These are phyloP conservation scores for Fusarium dimerum DNA, from an alignment of 2,329 filamentous ascomycete genomes.

Conservation along the genomic window DNA sequence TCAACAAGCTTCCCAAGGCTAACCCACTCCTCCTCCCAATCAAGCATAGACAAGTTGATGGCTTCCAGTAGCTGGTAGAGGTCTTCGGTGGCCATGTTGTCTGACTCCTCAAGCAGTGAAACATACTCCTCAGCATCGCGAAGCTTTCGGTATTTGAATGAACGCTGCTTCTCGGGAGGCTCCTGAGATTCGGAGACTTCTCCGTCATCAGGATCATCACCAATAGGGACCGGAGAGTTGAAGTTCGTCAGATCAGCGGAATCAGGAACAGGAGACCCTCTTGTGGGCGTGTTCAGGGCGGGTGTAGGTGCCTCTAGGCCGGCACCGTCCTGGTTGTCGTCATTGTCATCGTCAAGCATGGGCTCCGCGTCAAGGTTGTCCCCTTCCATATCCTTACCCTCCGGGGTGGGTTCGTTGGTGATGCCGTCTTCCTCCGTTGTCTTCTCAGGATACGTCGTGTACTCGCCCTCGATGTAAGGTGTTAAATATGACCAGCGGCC, in stretches of 20 bases:
- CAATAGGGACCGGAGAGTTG: constrained; percentile 40
- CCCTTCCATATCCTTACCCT: constrained; percentile 34
- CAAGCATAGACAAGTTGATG: constrained; percentile 46
- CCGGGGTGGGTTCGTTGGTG: constrained; percentile 33
- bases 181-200: constrained; percentile 40
- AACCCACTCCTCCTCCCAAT: constrained; percentile 58
- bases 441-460: constrained; percentile 41
- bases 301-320: constrained; percentile 37
- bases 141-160: constrained; percentile 51
- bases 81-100: constrained; percentile 49
- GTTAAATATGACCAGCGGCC: constrained; percentile 42
- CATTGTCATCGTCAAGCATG: constrained; percentile 34
- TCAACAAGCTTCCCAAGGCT: constrained; percentile 52
- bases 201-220: constrained; percentile 39
- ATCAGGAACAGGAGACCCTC: constrained; percentile 43
- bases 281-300: constrained; percentile 40
- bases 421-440: constrained; percentile 35
- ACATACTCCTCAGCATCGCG: constrained; percentile 52
- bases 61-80: constrained; percentile 47
- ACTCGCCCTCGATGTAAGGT: constrained; percentile 43
- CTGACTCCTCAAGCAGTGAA: constrained; percentile 49
- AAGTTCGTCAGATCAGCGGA: constrained; percentile 38
- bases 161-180: constrained; percentile 27
- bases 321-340: constrained; percentile 32
- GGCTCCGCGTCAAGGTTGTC: constrained; percentile 33